Percentiles rank a stretch among this genome's conserved stretches.
These are phyloP conservation scores for Lactifluus hygrophoroides DNA, from an alignment of 768 basidiomycete genomes.

Conservation along the genomic window DNA sequence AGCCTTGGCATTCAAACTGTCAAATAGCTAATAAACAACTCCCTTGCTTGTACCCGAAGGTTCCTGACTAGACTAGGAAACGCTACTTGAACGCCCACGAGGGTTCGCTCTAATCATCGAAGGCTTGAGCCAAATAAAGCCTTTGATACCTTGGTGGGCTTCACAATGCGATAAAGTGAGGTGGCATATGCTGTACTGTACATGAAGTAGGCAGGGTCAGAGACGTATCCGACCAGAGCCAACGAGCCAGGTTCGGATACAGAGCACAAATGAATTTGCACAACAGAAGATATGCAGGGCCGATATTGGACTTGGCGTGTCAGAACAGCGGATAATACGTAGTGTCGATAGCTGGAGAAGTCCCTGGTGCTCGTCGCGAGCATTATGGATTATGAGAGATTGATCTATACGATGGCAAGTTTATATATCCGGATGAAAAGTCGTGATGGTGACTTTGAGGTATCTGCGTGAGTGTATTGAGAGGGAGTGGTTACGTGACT, in stretches of 20 bases:
- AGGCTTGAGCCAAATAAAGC: too few species aligned
- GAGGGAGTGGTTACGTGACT: background rate
- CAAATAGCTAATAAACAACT: too few species aligned
- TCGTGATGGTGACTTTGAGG: background rate
- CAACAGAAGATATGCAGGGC: background rate
- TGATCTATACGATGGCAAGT: background rate
- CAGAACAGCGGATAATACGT: too few species aligned
- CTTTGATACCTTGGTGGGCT: too few species aligned
- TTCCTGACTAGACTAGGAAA: too few species aligned
- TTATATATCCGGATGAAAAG: background rate
- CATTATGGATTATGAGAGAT: background rate
- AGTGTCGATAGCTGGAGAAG: background rate
- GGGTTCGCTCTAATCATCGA: too few species aligned
- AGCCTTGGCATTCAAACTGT: too few species aligned
- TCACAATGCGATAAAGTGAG: background rate
- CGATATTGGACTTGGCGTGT: background rate
- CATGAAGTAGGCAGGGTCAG: background rate
- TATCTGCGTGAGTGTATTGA: background rate
- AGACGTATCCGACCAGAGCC: background rate
- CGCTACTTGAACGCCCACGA: too few species aligned
- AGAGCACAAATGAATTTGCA: background rate
- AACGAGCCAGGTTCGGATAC: background rate
- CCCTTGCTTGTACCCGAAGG: too few species aligned
- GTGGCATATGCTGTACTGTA: background rate
- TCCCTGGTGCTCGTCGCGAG: background rate